phyloP scores from a whole-genome alignment of 2,329 filamentous ascomycete genomes.

The Colletotrichum endophyticum region DNA sequence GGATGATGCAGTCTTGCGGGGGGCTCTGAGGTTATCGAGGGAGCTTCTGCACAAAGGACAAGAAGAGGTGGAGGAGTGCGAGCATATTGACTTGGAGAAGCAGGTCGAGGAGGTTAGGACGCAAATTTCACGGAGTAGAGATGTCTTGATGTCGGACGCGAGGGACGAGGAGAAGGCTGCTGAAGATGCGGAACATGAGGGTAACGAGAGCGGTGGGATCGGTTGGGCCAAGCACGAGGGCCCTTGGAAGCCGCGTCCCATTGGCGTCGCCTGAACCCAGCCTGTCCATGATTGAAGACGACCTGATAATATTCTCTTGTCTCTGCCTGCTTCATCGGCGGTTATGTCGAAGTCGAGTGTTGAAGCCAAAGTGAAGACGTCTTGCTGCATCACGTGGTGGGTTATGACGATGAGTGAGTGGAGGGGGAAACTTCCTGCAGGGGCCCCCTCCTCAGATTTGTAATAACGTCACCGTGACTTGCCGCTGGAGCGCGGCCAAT shows the following conservation, averaged over 20 bases:
- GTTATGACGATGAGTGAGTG: neutral
- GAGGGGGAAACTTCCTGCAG: neutral
- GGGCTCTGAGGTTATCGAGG: constrained; percentile 48
- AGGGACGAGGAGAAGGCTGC: neutral
- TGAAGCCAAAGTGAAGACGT: neutral
- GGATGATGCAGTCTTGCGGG: constrained; percentile 48
- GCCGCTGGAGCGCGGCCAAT: neutral
- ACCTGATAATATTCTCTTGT: neutral
- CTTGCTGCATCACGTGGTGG: constrained; percentile 3
- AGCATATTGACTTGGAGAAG: neutral
- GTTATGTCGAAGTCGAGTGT: neutral
- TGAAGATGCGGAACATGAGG: constrained; percentile 1
- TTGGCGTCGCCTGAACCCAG: constrained; percentile 52
- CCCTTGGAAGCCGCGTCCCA: constrained; percentile 62
- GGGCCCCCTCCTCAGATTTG: neutral
- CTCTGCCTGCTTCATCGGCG: neutral
- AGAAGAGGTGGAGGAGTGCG: neutral
- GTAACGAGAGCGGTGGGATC: constrained; percentile 21
- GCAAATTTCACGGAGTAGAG: constrained; percentile 17
- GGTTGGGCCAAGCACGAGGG: constrained; percentile 58
- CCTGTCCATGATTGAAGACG: neutral
- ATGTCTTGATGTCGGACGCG: constrained; percentile 6
- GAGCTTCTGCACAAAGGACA: constrained; percentile 38
- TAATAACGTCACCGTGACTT: constrained; percentile 20
- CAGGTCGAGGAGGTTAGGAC: constrained; percentile 28